These are phyloP conservation scores for Pharus latifolius DNA, from an alignment of 176 grass and related monocot genomes.

Conservation along the genomic window DNA sequence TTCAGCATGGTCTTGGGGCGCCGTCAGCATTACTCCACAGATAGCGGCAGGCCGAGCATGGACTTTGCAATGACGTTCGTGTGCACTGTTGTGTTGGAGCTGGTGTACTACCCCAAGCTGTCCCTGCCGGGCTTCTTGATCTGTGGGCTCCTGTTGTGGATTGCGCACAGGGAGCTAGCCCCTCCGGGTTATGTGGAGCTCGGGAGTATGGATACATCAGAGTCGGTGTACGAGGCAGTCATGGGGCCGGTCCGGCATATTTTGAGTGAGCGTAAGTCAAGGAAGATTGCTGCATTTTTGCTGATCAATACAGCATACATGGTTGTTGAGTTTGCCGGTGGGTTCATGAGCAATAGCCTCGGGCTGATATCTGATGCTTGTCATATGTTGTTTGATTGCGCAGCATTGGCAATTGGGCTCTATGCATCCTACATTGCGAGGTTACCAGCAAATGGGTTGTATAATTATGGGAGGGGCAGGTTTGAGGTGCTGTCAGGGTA, in stretches of 20 bases:
- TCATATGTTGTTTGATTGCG: conserved; percentile 98
- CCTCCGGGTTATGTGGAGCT: conserved; percentile 42
- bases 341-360: conserved; percentile 97
- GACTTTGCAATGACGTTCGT: conserved; percentile 65
- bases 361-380: conserved; percentile 93
- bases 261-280: conserved; percentile 67
- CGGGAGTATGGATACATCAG: conserved; percentile 28
- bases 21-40: conserved; percentile 22
- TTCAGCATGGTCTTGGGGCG: conserved; percentile 72
- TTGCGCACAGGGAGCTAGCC: conserved; percentile 49
- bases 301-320: conserved; percentile 87
- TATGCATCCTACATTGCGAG: conserved; percentile 87
- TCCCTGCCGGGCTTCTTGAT: conserved; percentile 64
- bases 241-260: conserved; percentile 76
- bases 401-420: conserved; percentile 76
- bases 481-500: conserved; percentile 98
- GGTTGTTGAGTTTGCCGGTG: conserved; percentile 76
- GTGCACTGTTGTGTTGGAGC: conserved; percentile 72
- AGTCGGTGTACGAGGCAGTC: conserved; percentile 54
- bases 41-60: conserved; percentile 30
- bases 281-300: conserved; percentile 87
- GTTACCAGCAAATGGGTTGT: conserved; percentile 76
- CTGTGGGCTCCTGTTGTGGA: conserved; percentile 69
- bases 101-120: conserved; percentile 85
- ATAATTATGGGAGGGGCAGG: conserved; percentile 81